Conservation (phyloP, 352 stramenopile genomes). For the Peronosclerospora sorghi region DNA sequence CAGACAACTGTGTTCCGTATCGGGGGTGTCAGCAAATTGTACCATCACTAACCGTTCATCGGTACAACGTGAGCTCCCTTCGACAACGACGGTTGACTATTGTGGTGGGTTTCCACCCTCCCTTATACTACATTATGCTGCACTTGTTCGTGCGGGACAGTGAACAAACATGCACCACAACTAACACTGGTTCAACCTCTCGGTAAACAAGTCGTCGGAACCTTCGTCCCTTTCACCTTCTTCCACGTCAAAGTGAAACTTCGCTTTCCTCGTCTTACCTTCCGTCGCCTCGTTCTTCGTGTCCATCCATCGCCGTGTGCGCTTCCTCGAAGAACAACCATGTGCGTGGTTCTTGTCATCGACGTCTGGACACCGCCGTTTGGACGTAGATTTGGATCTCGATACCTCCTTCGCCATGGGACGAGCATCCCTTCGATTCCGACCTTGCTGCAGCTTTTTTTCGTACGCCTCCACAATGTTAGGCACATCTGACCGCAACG, state of each 20-base stretch:
- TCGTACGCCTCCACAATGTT: conserved; percentile 53
- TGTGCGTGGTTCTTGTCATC: conserved; percentile 1
- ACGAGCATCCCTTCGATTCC: conserved; percentile 2
- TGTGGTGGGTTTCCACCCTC: neutral
- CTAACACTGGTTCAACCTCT: neutral
- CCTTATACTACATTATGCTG: conserved; percentile 11
- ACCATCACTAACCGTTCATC: conserved; percentile 66
- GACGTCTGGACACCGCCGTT: neutral
- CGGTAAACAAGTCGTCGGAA: conserved; percentile 12
- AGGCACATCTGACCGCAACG: conserved; percentile 38
- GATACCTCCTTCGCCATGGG: conserved; percentile 6
- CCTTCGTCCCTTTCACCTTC: conserved; percentile 18
- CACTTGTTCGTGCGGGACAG: conserved; percentile 30
- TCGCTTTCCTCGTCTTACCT: too few relatives aligned
- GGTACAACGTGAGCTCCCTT: conserved; percentile 55
- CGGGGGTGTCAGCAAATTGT: conserved; percentile 66
- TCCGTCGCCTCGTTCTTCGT: conserved; percentile 8
- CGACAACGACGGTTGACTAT: conserved; percentile 51
- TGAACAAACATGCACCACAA: neutral
- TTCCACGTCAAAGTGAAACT: conserved; percentile 12
- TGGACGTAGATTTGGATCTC: conserved; percentile 2
- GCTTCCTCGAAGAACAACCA: too few relatives aligned
- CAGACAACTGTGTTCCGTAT: conserved; percentile 63
- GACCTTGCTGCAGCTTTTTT: conserved; percentile 4
- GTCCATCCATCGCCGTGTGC: conserved; percentile 3